Base-by-base conservation (phyloP, 768 basidiomycete genomes). In the Leccinum broughii region DNA sequence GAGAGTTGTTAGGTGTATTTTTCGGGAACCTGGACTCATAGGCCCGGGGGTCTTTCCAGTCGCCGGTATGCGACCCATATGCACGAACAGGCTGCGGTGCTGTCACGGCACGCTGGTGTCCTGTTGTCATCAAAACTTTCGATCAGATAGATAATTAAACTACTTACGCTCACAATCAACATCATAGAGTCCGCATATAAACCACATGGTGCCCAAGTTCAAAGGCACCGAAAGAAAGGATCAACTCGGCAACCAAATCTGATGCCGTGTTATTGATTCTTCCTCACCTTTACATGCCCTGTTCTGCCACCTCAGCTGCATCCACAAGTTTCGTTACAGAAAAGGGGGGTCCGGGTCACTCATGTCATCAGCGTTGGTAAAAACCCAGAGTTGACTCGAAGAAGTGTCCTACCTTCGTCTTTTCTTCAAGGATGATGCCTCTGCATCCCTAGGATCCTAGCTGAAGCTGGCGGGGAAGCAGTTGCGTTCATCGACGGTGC, bases 341-440 rank as follows among this genome's bases (percentile, higher is more conserved):
- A 35, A 53, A 55, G 37, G 53, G 62, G 10, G 32, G 32, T 32
- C 32, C 32, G 11, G 11, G 59, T 64, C 14, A 64, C 62, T 26
- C 62, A 63, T 17, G 28, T 63, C 44, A 51, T 63, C 57, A 64
- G 57, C 15, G 52, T 63, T 2, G 62, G 62, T 3, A 63, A 48
- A 22, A 63, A 22, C 14, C 62, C 62, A 17, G 1, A 24, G 3
- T 24, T 3, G 24, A 24, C 24, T 24, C 3, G 62, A 64, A 13
- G 26, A 7, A 2, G 6, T 63, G n/a, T 26, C 41, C 52, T 63
- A 64, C 22, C 56, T 64, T 11, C 53, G 57, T 39, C 49, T 63
- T 44, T 32, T 49, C 4, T 52, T 63, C 52, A 57, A 64, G 0
- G 62, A 63, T 4, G 56, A 63, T 34, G 53, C 53, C 41, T 32